A percentile compares a stretch with the other conserved stretches of the same genome.
These are phyloP conservation scores for Epichloe gansuensis DNA, from an alignment of 2,329 filamentous ascomycete species.

Conservation along the genomic window DNA sequence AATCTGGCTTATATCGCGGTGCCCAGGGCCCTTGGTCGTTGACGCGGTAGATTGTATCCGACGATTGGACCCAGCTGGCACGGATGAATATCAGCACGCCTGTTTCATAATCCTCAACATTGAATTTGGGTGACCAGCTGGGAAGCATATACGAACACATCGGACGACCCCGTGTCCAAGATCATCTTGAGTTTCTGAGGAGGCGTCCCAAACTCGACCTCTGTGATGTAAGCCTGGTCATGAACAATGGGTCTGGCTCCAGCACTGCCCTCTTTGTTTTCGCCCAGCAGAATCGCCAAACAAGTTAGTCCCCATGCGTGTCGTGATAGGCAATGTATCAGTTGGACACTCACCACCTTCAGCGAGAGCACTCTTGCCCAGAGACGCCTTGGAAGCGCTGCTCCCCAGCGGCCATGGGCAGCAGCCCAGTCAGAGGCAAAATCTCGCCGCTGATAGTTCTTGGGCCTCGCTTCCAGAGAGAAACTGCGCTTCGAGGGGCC, in stretches of 20 bases:
- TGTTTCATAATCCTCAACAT: not conserved
- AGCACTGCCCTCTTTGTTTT: constrained; percentile 9
- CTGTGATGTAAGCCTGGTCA: constrained; percentile 31
- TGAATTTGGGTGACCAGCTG: not conserved
- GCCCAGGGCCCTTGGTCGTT: constrained; percentile 24
- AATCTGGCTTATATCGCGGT: constrained; percentile 30
- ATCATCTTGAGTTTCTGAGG: constrained; percentile 35
- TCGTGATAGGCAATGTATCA: too few species aligned
- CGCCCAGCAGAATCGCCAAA: not conserved
- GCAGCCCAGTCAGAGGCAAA: constrained; percentile 23
- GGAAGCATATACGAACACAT: constrained; percentile 43
- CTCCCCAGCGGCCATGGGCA: constrained; percentile 23
- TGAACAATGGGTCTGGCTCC: constrained; percentile 25
- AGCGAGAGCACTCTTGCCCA: constrained; percentile 16
- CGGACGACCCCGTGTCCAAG: constrained; percentile 43
- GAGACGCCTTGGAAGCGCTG: constrained; percentile 9
- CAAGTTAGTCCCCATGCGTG: not conserved
- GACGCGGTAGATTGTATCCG: constrained; percentile 29
- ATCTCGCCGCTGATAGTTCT: constrained; percentile 13
- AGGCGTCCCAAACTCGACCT: constrained; percentile 34
- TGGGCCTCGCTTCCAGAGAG: constrained; percentile 16
- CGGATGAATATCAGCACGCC: not conserved
- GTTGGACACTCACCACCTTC: constrained; percentile 15
- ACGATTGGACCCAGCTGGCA: constrained; percentile 41
- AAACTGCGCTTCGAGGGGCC: constrained; percentile 10